Evolutionary conservation across 345 rosid species (phyloP).

Genomic region (Pseudoturritis turrita): DNA sequence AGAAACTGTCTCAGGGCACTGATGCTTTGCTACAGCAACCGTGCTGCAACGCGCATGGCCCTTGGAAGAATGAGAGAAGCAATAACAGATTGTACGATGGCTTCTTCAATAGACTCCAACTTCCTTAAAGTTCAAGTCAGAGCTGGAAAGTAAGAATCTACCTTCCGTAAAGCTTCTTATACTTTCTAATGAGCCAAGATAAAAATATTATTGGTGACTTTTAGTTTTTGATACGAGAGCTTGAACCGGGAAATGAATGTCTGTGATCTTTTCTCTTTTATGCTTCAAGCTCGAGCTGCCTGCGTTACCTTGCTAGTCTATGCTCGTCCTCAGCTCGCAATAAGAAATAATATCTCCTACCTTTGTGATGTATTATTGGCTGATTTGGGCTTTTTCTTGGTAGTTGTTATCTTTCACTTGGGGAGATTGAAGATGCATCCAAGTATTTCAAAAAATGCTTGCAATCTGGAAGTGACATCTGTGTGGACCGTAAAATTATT

Average conservation of each 20-base stretch:
- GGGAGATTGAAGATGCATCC: slow-evolving; percentile 83
- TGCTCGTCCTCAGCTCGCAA: slow-evolving; percentile 10
- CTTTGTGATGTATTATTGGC: slow-evolving; percentile 6
- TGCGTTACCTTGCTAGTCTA: neutral
- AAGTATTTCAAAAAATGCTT: slow-evolving; percentile 70
- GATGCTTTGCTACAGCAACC: slow-evolving; percentile 96
- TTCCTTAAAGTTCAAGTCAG: slow-evolving; percentile 85
- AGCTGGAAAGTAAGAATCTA: slow-evolving; percentile 73
- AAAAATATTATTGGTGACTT: neutral
- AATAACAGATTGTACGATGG: slow-evolving; percentile 71
- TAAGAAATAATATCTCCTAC: neutral
- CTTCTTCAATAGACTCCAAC: slow-evolving; percentile 72
- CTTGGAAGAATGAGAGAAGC: slow-evolving; percentile 94
- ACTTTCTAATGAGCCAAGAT: neutral
- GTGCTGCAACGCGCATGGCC: slow-evolving; percentile 86
- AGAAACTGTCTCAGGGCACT: slow-evolving; percentile 79
- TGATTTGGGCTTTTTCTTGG: slow-evolving; percentile 17
- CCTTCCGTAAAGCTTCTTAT: slow-evolving; percentile 18
- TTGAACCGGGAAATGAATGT: neutral
- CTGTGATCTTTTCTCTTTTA: neutral
- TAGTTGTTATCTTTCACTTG: slow-evolving; percentile 92
- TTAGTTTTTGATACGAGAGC: slow-evolving; percentile 6
- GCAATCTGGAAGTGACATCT: slow-evolving; percentile 64
- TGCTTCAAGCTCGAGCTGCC: neutral
- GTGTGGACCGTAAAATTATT: slow-evolving; percentile 73